phyloP scores from a whole-genome alignment of 441 rosid species.

The Corymbia calophylla region DNA sequence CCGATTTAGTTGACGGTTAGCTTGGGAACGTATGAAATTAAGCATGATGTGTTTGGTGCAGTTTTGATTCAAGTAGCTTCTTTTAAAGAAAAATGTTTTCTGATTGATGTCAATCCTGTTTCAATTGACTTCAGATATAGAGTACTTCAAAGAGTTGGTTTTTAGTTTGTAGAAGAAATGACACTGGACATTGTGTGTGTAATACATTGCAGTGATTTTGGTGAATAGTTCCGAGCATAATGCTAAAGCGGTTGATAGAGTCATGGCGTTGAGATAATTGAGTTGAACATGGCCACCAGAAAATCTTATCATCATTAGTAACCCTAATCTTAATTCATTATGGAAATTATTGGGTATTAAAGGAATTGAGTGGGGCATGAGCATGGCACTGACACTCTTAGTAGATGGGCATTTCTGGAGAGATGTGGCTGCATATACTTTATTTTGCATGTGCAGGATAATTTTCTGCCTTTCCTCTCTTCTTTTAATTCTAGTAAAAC shows the following conservation, averaged over 20 bases:
- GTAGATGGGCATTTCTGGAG: background rate
- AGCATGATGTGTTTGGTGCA: background rate
- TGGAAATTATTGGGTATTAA: background rate
- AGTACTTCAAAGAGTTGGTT: background rate
- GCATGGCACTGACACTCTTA: background rate
- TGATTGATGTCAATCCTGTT: background rate
- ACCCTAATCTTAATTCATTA: background rate
- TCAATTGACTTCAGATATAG: background rate
- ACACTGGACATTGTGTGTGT: background rate
- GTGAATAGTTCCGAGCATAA: background rate
- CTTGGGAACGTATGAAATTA: background rate
- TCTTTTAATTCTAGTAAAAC: background rate
- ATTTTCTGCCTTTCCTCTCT: background rate
- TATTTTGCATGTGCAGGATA: background rate
- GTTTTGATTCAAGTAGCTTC: background rate
- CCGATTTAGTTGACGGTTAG: background rate
- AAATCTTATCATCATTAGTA: background rate
- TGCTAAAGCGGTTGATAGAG: background rate
- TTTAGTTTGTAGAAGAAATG: background rate
- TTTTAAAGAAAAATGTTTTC: background rate
- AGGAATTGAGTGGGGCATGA: background rate
- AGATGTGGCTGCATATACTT: background rate
- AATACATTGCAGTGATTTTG: background rate
- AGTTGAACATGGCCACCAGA: background rate
- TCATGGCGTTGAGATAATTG: background rate